Evolutionary conservation across 805 yeast species (phyloP), one percentile per base, ranked within the genome.

Genomic region (Saturnispora galanensis): DNA sequence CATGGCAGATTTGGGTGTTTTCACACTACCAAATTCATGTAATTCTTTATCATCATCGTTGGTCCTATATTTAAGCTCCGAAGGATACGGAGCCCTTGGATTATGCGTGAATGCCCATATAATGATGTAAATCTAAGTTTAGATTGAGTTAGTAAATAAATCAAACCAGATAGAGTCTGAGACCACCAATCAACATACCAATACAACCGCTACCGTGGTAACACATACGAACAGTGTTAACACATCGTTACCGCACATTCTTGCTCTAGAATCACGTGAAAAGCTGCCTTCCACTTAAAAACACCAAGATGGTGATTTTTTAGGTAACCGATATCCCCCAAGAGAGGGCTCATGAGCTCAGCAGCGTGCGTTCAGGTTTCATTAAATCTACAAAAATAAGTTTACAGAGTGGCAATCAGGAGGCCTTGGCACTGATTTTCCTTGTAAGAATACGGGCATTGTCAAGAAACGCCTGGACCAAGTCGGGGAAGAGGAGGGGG

Each of bases 51-150:
- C 45, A 55, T 56, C 64, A 60, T 69, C 68, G 64, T 74, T 60
- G 13, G 87, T 80, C 13, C 52, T 59, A 57, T 77, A 84, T 33
- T 58, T 57, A 36, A 70, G 59, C 56, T 84, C 94, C 13, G 75
- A 68, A 1, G 67, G 61, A 17, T 64, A 63, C 6, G 83, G 74
- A 5, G 55, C 51, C 41, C 94, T 66, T 7, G 93, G 93, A 5
- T 59, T 62, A 60, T 83, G 89, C 9, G 88, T 74, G 29, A 84
- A 66, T 15, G 70, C 44, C 45, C 69, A 62, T 4, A 79, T 60
- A 11, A 40, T 10, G 8, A 36, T 3, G 26, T 50, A 50, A 16
- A 35, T 39, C 46, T 71, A 76, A 85, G 49, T 67, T 53, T 38
- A 63, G 56, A 1, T 57, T 51, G 30, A 30, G 45, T 45, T 45